Evolutionary conservation across 352 stramenopile species (phyloP).

Genomic region (Porosira glacialis): DNA sequence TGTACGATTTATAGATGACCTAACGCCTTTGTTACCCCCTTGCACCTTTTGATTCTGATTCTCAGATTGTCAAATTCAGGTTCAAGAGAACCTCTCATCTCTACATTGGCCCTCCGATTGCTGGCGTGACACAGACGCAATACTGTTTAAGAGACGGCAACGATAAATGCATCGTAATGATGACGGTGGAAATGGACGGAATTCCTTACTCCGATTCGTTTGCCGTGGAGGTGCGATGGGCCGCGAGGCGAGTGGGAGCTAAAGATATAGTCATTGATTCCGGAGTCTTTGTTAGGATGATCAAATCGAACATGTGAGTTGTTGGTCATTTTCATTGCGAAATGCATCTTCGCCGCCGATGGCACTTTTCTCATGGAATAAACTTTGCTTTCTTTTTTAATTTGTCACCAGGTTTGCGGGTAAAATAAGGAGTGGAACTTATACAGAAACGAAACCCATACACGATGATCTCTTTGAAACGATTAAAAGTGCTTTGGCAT

Average conservation of each 20-base stretch:
- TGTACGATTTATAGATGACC: too few relatives aligned
- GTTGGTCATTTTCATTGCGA: too few relatives aligned
- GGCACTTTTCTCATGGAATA: background rate
- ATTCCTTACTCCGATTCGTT: slow-evolving; percentile 74
- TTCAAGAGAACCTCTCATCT: slow-evolving; percentile 72
- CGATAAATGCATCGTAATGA: slow-evolving; percentile 64
- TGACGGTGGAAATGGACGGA: slow-evolving; percentile 71
- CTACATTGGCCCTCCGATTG: slow-evolving; percentile 73
- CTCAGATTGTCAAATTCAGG: slow-evolving; percentile 62
- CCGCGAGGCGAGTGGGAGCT: slow-evolving; percentile 44
- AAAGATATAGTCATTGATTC: slow-evolving; percentile 65
- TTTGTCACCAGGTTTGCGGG: slow-evolving; percentile 42
- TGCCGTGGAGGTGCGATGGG: slow-evolving; percentile 72
- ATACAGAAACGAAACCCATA: slow-evolving; percentile 63
- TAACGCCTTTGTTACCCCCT: too few relatives aligned
- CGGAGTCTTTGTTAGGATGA: slow-evolving; percentile 70
- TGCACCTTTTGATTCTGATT: too few relatives aligned
- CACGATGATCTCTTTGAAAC: slow-evolving; percentile 67
- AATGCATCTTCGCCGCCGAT: too few relatives aligned
- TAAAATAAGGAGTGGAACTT: slow-evolving; percentile 64
- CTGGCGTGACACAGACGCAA: slow-evolving; percentile 71
- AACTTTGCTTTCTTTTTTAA: slow-evolving; percentile 4
- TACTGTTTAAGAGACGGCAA: slow-evolving; percentile 60
- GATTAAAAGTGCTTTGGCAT: slow-evolving; percentile 42
- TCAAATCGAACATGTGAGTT: too few relatives aligned